A percentile compares a stretch with the other conserved stretches of the same genome.
phyloP scores from a whole-genome alignment of 768 basidiomycete genomes.

The Favolaschia claudopus region DNA sequence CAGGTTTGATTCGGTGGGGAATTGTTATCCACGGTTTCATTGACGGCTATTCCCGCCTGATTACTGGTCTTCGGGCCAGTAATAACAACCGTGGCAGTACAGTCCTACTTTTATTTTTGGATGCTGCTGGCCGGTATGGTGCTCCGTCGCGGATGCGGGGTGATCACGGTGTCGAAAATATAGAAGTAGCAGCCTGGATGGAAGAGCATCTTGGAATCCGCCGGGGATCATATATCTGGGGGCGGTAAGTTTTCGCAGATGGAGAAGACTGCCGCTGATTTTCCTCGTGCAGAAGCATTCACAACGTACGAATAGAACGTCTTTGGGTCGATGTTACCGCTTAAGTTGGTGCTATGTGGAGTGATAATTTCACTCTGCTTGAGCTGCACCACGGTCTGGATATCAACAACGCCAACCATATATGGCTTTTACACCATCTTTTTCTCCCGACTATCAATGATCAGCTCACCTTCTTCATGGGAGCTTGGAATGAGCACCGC shows the following conservation, averaged over 20 bases:
- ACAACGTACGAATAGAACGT: constrained; percentile 47
- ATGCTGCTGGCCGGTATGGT: background rate
- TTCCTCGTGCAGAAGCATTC: constrained; percentile 39
- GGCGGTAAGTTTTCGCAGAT: background rate
- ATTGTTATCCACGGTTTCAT: background rate
- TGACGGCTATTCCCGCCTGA: background rate
- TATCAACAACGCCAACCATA: constrained; percentile 33
- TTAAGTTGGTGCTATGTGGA: constrained; percentile 46
- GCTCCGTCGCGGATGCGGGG: background rate
- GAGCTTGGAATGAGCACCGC: constrained; percentile 44
- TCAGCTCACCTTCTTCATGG: constrained; percentile 38
- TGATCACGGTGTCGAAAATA: background rate
- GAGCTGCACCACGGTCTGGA: constrained; percentile 39
- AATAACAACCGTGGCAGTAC: background rate
- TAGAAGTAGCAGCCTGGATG: background rate
- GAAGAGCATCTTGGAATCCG: background rate
- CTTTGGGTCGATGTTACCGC: constrained; percentile 48
- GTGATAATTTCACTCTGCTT: constrained; percentile 42
- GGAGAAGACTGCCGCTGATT: no score
- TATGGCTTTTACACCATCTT: constrained; percentile 49
- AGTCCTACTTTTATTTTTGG: background rate
- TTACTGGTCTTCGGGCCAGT: background rate
- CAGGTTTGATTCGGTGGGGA: background rate
- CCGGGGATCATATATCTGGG: background rate
- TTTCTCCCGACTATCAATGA: constrained; percentile 43